Conservation (phyloP, 306 rosid genomes). For the Sindora glabra region DNA sequence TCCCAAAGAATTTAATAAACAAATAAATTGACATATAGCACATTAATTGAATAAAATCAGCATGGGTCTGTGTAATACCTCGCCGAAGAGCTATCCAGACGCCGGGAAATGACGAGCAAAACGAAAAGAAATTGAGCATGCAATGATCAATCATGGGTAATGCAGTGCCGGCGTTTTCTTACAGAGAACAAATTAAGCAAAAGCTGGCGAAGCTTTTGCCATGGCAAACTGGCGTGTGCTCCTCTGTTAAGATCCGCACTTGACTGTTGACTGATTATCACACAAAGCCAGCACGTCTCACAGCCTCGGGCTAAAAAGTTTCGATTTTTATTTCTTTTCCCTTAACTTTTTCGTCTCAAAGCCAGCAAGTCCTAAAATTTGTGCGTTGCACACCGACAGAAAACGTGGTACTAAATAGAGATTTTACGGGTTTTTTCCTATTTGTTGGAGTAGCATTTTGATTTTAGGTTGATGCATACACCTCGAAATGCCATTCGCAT, state of each 20-base stretch:
- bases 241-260: constrained; percentile 26
- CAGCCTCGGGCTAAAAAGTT: background rate
- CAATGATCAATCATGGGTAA: constrained; percentile 19
- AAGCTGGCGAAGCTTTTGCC: background rate
- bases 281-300: background rate
- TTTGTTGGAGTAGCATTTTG: too few relatives aligned
- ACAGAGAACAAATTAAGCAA: background rate
- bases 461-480: too few relatives aligned
- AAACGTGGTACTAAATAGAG: constrained; percentile 9
- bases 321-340: background rate
- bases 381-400: constrained; percentile 33
- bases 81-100: background rate
- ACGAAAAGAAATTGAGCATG: too few relatives aligned
- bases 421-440: constrained; percentile 13
- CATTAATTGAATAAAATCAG: background rate
- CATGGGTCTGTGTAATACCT: background rate
- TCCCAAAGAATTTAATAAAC: background rate
- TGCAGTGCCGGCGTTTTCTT: background rate
- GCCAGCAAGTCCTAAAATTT: background rate
- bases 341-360: background rate
- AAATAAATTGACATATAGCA: background rate
- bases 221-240: background rate
- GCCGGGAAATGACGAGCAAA: background rate
- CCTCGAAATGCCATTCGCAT: too few relatives aligned
- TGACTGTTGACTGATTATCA: background rate